Conservation (phyloP, 257 asterid genomes). For the Petrea volubilis region DNA sequence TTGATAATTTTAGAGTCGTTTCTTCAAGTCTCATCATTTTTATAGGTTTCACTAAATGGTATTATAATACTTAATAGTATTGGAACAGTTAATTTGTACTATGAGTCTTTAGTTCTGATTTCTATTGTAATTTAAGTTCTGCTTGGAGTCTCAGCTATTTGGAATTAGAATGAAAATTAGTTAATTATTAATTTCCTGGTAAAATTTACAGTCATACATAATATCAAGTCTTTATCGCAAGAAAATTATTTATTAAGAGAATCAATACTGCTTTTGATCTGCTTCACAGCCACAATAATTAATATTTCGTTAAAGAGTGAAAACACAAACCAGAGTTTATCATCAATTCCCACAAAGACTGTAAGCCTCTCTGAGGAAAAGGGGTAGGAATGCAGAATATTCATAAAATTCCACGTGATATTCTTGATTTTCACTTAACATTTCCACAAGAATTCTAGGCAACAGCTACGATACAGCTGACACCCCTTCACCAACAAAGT, state of each 20-base stretch:
- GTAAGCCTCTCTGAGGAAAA: not conserved
- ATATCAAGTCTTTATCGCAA: not conserved
- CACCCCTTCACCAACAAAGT: not conserved
- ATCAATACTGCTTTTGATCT: not conserved
- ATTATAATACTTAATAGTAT: not conserved
- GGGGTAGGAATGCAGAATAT: not conserved
- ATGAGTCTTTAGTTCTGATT: slow-evolving; percentile 8
- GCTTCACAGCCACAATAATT: not conserved
- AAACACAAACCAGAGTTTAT: not conserved
- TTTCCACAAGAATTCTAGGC: not conserved
- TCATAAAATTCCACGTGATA: not conserved
- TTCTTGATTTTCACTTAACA: no score
- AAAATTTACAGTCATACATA: not conserved
- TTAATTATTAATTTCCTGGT: not conserved
- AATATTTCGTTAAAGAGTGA: not conserved
- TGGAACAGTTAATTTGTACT: not conserved
- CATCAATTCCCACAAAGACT: not conserved
- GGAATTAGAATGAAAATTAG: not conserved
- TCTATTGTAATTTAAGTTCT: not conserved
- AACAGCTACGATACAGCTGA: not conserved
- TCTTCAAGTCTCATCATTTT: not conserved
- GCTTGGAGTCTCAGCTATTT: not conserved
- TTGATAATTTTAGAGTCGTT: not conserved
- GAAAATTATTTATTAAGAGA: not conserved
- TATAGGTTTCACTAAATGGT: not conserved